Conservation (phyloP, 192 early-diverging fungal species). For the Linnemannia exigua region DNA sequence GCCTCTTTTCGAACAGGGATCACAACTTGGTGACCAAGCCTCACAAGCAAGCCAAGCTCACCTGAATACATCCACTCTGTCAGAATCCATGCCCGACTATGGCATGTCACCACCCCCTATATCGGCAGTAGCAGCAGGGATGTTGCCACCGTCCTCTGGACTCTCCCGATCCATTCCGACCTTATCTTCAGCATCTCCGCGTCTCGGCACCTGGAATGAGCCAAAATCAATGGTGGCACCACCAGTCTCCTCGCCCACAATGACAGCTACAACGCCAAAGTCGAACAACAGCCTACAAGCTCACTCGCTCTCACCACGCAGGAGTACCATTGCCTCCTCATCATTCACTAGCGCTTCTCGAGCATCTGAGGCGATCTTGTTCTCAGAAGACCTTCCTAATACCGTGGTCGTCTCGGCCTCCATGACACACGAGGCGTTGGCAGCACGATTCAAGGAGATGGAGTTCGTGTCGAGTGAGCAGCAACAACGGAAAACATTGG, state of each 20-base stretch:
- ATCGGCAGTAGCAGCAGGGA: constrained; percentile 31
- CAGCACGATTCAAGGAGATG: constrained; percentile 56
- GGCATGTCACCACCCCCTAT: constrained; percentile 15
- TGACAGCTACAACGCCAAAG: constrained; percentile 25
- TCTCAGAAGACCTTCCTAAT: constrained; percentile 30
- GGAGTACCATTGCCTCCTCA: background rate
- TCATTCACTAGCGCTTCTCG: background rate
- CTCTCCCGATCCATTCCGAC: background rate
- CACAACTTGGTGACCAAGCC: background rate
- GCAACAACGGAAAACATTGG: background rate
- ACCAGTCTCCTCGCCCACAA: constrained; percentile 27
- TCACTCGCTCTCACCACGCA: constrained; percentile 5
- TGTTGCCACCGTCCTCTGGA: constrained; percentile 12
- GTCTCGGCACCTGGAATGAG: constrained; percentile 36
- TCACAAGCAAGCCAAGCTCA: background rate
- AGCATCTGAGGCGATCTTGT: background rate
- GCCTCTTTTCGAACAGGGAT: background rate
- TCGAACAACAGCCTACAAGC: constrained; percentile 25
- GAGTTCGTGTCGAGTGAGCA: constrained; percentile 35
- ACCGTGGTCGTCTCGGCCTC: constrained; percentile 24
- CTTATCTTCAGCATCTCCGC: background rate
- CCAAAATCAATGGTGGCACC: constrained; percentile 32
- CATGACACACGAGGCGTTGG: constrained; percentile 52
- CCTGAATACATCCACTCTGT: background rate
- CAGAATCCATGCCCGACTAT: background rate